Base-by-base conservation (phyloP, 768 basidiomycete species). In the Plicaturopsis crispa region DNA sequence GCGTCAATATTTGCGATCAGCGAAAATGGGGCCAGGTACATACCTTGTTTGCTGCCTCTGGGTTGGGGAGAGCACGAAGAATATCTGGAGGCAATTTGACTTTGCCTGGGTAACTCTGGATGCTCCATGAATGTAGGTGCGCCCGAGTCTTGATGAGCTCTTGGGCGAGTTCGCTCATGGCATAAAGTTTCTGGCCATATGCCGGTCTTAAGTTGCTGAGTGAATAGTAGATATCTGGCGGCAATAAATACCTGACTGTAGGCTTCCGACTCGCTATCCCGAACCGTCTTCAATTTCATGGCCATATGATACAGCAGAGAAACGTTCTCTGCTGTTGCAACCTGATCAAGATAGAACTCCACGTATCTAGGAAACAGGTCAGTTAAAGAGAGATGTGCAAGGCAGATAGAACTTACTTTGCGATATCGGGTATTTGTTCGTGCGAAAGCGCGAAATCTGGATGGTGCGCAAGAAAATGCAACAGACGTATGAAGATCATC, bases 401-500 rank as follows among this genome's bases (percentile, higher is more conserved):
- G 34, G 18, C 26, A 20, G 4, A 14, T 18, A 6, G 53, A n/a
- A n/a, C 82, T 33, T 47, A 96, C 91, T 83, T 88, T 17, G 84
- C 79, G 49, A 91, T 81, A 49, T 86, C 82, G 23, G 75, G 66
- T 24, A 93, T 56, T 30, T 80, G 80, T 23, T 86, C 84, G 24
- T 75, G 70, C 2, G 70, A 67, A 31, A 66, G 70, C 14, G 69
- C 71, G 50, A 91, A 93, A 59, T 99, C 96, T 4, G 94, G 94
- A 55, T 99, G 96, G 53, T 96, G 93, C 0, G 92, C 89, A 4
- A 98, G 68, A 1, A 92, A 59, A 52, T 92, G 86, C 7, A 98
- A 69, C 4, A 98, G 61, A 10, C 94, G 82, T 31, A 93, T 75
- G 48, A 98, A 86, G 2, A 83, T 75, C 39, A 83, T 62, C 55